Evolutionary conservation across 1,284 basidiomycete species (phyloP).

Genomic region (Cutaneotrichosporon dermatis): DNA sequence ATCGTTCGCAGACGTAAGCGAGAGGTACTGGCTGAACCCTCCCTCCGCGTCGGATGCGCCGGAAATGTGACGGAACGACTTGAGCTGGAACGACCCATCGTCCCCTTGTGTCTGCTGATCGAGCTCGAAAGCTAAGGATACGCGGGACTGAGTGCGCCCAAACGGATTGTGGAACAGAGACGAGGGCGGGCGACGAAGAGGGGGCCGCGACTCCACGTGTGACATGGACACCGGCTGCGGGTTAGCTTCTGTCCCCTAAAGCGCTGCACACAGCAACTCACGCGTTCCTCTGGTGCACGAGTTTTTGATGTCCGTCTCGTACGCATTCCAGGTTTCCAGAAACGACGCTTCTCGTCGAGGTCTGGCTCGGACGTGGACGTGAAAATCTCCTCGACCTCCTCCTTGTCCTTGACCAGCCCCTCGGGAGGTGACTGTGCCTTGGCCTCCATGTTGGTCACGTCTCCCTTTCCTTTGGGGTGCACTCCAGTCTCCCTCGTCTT

Average conservation of each 20-base stretch:
- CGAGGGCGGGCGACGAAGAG: slow-evolving; percentile 33
- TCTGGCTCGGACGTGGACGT: slow-evolving; percentile 1
- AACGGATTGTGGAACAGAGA: slow-evolving; percentile 39
- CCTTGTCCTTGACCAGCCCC: background rate
- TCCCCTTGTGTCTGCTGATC: slow-evolving; percentile 21
- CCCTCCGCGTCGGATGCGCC: slow-evolving; percentile 22
- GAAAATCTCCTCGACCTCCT: slow-evolving; percentile 15
- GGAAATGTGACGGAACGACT: slow-evolving; percentile 45
- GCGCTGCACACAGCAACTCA: background rate
- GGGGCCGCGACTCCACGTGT: background rate
- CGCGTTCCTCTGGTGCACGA: background rate
- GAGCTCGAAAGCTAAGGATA: slow-evolving; percentile 26
- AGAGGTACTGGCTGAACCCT: slow-evolving; percentile 10
- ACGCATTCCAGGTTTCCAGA: slow-evolving; percentile 5
- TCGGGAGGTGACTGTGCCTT: background rate
- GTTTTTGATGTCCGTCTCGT: background rate
- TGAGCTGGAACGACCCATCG: slow-evolving; percentile 44
- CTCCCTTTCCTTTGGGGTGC: background rate
- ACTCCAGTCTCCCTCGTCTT: background rate
- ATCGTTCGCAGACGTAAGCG: background rate
- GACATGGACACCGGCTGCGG: slow-evolving; percentile 5
- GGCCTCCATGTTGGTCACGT: background rate
- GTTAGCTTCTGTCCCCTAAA: background rate
- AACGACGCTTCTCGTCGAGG: slow-evolving; percentile 3
- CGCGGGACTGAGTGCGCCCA: slow-evolving; percentile 31